Conservation (phyloP, 2,329 filamentous ascomycete genomes). For the Ascochyta pisi region DNA sequence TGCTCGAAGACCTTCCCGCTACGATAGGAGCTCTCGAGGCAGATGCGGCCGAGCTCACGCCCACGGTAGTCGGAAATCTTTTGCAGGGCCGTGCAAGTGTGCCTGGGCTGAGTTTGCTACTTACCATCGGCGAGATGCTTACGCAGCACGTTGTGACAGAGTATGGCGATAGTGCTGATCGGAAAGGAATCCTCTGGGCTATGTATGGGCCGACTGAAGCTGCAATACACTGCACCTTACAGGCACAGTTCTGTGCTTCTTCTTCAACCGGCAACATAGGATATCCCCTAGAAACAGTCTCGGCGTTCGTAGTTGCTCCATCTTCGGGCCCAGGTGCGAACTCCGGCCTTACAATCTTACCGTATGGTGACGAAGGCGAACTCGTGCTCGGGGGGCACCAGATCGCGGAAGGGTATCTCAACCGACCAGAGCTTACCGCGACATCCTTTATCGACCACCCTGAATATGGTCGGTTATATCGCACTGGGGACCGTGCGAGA, state of each 20-base stretch:
- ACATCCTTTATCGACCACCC: conserved; percentile 72
- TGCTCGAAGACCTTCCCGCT: conserved; percentile 77
- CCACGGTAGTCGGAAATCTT: conserved; percentile 82
- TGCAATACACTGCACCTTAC: conserved; percentile 86
- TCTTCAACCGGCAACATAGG: conserved; percentile 75
- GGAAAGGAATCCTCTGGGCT: conserved; percentile 75
- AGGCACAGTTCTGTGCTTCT: conserved; percentile 64
- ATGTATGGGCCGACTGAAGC: conserved; percentile 97
- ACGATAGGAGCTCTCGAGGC: conserved; percentile 70
- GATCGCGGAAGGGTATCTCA: conserved; percentile 81
- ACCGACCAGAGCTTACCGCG: conserved; percentile 76
- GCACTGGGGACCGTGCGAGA: conserved; percentile 83
- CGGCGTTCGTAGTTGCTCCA: conserved; percentile 71
- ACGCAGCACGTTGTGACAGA: conserved; percentile 77
- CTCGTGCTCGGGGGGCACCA: conserved; percentile 82
- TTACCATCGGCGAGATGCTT: conserved; percentile 95
- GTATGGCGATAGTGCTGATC: conserved; percentile 68
- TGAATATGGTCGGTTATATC: conserved; percentile 73
- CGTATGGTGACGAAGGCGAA: conserved; percentile 74
- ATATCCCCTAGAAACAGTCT: conserved; percentile 79
- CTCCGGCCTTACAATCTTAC: conserved; percentile 61
- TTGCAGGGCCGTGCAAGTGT: conserved; percentile 71
- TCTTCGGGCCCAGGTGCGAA: conserved; percentile 20
- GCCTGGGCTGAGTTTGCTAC: conserved; percentile 71
- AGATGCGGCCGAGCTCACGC: conserved; percentile 88